Evolutionary conservation across 2,329 filamentous ascomycete species (phyloP).

Genomic region (Colletotrichum sp.): DNA sequence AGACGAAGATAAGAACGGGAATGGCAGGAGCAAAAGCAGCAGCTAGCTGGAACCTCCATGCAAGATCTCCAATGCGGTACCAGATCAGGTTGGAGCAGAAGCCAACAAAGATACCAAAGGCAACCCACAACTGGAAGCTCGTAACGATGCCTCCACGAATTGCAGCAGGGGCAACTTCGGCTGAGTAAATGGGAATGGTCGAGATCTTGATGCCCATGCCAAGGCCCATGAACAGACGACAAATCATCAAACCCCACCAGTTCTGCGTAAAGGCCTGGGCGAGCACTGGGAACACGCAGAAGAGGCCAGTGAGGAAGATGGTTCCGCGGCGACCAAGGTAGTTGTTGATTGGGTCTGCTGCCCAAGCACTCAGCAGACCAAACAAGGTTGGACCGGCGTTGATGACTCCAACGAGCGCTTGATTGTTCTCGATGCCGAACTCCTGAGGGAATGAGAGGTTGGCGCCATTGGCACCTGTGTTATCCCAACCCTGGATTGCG

Average conservation of each 20-base stretch:
- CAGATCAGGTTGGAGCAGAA: conserved; percentile 63
- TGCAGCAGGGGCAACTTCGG: conserved; percentile 71
- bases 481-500: conserved; percentile 48
- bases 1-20: conserved; percentile 58
- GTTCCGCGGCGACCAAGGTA: conserved; percentile 30
- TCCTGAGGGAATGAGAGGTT: conserved; percentile 42
- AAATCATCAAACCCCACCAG: conserved; percentile 55
- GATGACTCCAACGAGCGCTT: conserved; percentile 63
- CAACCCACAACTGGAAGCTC: conserved; percentile 72
- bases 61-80: conserved; percentile 53
- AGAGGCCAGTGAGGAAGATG: conserved; percentile 61
- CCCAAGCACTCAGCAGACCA: conserved; percentile 28
- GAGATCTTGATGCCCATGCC: conserved; percentile 73
- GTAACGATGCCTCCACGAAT: conserved; percentile 82
- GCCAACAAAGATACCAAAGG: conserved; percentile 58
- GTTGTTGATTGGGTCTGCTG: conserved; percentile 42
- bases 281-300: conserved; percentile 61
- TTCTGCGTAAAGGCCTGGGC: conserved; percentile 56
- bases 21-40: conserved; percentile 67
- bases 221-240: conserved; percentile 64
- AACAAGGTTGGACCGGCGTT: conserved; percentile 43
- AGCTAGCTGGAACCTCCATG: conserved; percentile 66
- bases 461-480: conserved; percentile 44
- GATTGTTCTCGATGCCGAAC: conserved; percentile 37
- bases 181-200: conserved; percentile 74